Percentiles rank a stretch among this genome's conserved stretches.
phyloP scores from a whole-genome alignment of 1,284 basidiomycete genomes.

The Boletus semigastroideus region DNA sequence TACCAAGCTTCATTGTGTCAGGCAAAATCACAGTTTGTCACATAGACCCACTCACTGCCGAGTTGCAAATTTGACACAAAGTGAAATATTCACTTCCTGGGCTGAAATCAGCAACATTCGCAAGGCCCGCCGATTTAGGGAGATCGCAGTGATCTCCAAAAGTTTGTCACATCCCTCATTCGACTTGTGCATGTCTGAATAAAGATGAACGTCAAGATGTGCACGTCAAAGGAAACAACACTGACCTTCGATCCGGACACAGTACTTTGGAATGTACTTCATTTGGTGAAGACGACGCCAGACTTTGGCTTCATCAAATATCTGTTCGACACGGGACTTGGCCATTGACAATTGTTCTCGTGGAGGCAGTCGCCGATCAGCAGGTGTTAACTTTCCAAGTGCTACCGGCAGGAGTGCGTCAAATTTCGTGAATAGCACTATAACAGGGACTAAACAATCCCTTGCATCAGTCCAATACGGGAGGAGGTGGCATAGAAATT shows the following conservation, averaged over 20 bases:
- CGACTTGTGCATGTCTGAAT: constrained; percentile 7
- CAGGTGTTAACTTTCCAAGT: background rate
- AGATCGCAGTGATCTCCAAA: background rate
- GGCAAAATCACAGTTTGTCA: background rate
- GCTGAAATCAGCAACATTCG: constrained; percentile 5
- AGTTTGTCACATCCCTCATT: background rate
- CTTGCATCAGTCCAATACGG: background rate
- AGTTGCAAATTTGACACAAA: constrained; percentile 5
- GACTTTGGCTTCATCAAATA: constrained; percentile 2
- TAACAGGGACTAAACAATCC: background rate
- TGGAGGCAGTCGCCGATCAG: background rate
- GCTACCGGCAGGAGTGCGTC: background rate
- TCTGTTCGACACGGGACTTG: background rate
- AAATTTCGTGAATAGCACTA: constrained; percentile 1
- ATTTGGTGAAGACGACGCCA: background rate
- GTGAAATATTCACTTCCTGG: constrained; percentile 1
- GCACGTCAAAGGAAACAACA: background rate
- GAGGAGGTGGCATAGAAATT: background rate
- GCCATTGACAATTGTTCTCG: background rate
- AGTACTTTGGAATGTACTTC: background rate
- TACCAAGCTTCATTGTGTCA: too few relatives aligned
- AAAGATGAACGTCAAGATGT: background rate
- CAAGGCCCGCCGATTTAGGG: constrained; percentile 1
- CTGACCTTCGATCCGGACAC: background rate
- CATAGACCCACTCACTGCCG: background rate